Base-by-base conservation (phyloP, 768 basidiomycete genomes). In the Termitomyces sp. region DNA sequence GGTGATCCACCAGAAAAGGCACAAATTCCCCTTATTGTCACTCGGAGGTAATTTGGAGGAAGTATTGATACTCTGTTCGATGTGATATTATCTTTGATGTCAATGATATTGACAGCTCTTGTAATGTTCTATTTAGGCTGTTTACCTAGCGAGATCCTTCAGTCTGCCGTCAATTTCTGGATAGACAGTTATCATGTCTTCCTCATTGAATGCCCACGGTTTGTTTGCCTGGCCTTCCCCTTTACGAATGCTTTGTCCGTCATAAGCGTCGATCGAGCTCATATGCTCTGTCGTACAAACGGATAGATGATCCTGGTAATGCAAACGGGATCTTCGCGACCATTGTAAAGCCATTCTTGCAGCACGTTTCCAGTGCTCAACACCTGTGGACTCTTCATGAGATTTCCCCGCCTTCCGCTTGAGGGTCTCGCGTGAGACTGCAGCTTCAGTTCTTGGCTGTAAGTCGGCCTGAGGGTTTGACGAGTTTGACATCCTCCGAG, bases 261-360 rank as follows among this genome's bases (percentile, higher is more conserved):
- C 85, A 67, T 84, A 89, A 46, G 79, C 79, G 67, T 96, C 92
- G 0, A 94, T 84, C 7, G 65, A 66, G 61, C 81, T 85, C 92
- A 94, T 92, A 65, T 93, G 85, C 68, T 93, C 89, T 41, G 79
- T 76, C 36, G 75, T 73, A 11, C 82, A 76, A 26, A 91, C 76
- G 54, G 79, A 78, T 61, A 92, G 73, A 51, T 85, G 76, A 54
- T 84, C 76, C 61, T 71, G 74, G 67, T 87, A 85, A 65, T 87
- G 85, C 26, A 68, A 68, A 44, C 72, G 72, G 40, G 80, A 82
- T 70, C 41, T 56, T 51, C 74, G 77, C 56, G 74, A 73, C 67
- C 70, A 79, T 26, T 73, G 74, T 45, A 80, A 65, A 20, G 72
- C 76, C 36, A 72, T 65, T 24, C 64, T 65, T 16, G 76, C 73